These are phyloP conservation scores for Microcyclospora tardicrescens DNA, from an alignment of 2,329 filamentous ascomycete species.

Conservation along the genomic window DNA sequence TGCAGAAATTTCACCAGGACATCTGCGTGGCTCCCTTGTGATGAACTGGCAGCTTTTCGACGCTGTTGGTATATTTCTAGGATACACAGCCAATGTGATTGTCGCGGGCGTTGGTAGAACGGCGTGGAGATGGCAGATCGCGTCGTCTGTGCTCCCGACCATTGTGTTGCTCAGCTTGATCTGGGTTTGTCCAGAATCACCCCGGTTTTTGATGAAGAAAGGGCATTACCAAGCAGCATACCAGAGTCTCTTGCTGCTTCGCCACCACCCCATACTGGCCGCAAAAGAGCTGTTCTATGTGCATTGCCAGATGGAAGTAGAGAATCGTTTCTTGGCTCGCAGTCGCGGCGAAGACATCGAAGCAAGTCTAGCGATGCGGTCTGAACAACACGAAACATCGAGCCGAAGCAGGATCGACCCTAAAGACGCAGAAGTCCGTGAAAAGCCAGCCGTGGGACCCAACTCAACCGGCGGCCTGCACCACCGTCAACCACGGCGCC, in stretches of 20 bases:
- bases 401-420: slow-evolving; percentile 1
- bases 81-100: slow-evolving; percentile 17
- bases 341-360: too few relatives aligned
- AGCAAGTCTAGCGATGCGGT: too few relatives aligned
- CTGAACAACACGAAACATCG: slow-evolving; percentile 1
- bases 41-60: slow-evolving; percentile 23
- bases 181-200: slow-evolving; percentile 18
- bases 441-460: neutral
- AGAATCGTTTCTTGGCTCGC: slow-evolving; percentile 6
- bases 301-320: slow-evolving; percentile 17
- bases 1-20: slow-evolving; percentile 19
- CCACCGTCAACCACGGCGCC: neutral
- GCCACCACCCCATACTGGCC: slow-evolving; percentile 15
- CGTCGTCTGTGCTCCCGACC: slow-evolving; percentile 15
- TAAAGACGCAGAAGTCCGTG: neutral
- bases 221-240: slow-evolving; percentile 15
- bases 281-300: slow-evolving; percentile 19
- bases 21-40: slow-evolving; percentile 14
- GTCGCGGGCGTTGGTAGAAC: slow-evolving; percentile 11
- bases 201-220: slow-evolving; percentile 19
- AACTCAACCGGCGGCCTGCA: neutral
- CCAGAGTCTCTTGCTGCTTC: slow-evolving; percentile 11
- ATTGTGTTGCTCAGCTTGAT: slow-evolving; percentile 16
- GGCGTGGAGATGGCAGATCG: slow-evolving; percentile 19
- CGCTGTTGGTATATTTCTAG: slow-evolving; percentile 20